Base-by-base conservation (phyloP, 441 rosid genomes). In the Pelargonium cotyledonis region DNA sequence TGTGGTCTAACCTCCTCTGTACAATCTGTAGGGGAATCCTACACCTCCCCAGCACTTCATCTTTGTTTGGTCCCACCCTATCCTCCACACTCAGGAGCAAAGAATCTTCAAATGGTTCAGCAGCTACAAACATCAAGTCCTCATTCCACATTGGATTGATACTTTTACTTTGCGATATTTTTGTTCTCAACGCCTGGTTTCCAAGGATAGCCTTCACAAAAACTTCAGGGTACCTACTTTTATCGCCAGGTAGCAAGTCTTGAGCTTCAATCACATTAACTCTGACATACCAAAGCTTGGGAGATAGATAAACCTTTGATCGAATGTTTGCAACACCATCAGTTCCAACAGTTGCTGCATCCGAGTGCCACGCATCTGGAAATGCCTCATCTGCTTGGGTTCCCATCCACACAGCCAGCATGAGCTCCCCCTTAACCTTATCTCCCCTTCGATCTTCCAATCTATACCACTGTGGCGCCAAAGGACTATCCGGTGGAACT, bases 371-470 rank as follows among this genome's bases (percentile, higher is more conserved):
- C 6, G 98, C 93, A 66, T 92, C 95, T 1, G 92, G 79, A 63
- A 92, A 92, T 18, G 95, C 90, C 75, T 90, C 98, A 38, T 89
- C 95, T 0, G 95, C 95, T 78, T 90, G 96, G 53, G 96, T 90
- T 63, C 96, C 96, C 90, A 86, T 88, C 96, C 95, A 90, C 66
- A 90, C 95, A 69, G 95, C 96, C 75, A 90, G 77, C 96, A 90
- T 90, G 49, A 90, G 79, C 81, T 91, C 91, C 70, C 98, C 98
- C 71, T 88, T 86, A 60, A 72, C 82, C 79, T 85, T 89, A 61
- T 78, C 81, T 0, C 90, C 92, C 61, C 81, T 85, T 2, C 89
- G 77, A 69, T 89, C 90, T 57, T 88, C 96, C 77, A 93, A 70
- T 46, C 93, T 74, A 60, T 91, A 93, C 98, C 98, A 93, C 75